A percentile compares a stretch with the other conserved stretches of the same genome.
These are phyloP conservation scores for Urtica urens DNA, from an alignment of 306 rosid species.

Conservation along the genomic window DNA sequence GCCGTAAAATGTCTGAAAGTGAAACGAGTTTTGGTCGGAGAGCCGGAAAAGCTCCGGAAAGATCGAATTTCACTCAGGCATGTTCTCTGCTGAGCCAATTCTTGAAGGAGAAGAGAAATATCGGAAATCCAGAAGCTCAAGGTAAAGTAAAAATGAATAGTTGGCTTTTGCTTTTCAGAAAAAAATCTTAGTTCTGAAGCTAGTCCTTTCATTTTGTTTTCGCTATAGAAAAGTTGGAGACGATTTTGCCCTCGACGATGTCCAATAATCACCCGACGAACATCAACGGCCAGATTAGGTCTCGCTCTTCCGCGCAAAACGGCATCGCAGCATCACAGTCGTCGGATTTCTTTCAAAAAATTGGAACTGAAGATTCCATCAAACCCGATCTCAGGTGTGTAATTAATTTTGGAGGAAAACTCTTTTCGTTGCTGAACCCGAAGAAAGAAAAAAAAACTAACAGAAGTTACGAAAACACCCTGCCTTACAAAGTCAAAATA, in stretches of 20 bases:
- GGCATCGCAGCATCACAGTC: constrained; percentile 10
- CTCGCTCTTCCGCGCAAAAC: constrained; percentile 13
- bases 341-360: constrained; percentile 32
- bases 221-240: constrained; percentile 4
- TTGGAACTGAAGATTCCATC: constrained; percentile 25
- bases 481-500: too few species aligned
- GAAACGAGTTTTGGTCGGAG: constrained; percentile 19
- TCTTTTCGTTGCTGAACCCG: too few species aligned
- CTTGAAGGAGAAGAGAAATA: constrained; percentile 64
- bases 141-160: constrained; percentile 15
- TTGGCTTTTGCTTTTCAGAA: neutral
- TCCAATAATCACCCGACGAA: constrained; percentile 33
- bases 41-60: constrained; percentile 41
- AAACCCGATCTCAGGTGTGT: constrained; percentile 37
- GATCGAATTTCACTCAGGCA: constrained; percentile 55
- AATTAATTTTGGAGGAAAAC: too few species aligned
- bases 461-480: too few species aligned
- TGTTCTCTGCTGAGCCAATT: constrained; percentile 54
- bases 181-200: neutral
- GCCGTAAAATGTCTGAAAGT: constrained; percentile 10
- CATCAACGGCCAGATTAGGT: constrained; percentile 29
- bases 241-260: constrained; percentile 11
- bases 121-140: constrained; percentile 33
- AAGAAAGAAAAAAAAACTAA: too few species aligned
- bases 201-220: neutral